Evolutionary conservation across 164 flowering plant genomes (phyloP), one percentile per base, ranked within the genome.

Genomic region (Brasenia schreberi): DNA sequence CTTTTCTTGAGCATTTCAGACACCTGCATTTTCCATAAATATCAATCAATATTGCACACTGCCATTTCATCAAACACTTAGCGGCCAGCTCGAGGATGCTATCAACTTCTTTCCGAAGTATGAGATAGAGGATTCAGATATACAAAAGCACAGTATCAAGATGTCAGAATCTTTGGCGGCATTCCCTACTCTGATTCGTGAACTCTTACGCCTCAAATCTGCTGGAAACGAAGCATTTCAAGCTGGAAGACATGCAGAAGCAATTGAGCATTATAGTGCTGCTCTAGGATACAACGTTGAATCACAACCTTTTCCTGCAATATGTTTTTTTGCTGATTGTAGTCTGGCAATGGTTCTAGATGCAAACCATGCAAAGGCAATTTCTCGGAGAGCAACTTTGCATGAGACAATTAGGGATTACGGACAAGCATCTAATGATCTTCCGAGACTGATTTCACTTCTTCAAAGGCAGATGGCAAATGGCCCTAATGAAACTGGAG

Each of bases 311-410:
- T 95, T 92, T 82, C 82, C 92, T 64, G 99, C 99, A 43, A 79
- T 92, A 43, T 95, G 96, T 73, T 84, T 92, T 67, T 84, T 95
- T 79, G 85, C 97, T 16, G 99, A 95, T 79, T 95, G 97, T 77
- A 88, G 92, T 73, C 75, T 92, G 19, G 90, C 99, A 64, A 87
- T 95, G 18, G 96, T 97, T 60, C 94, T 95, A 66, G 89, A 92
- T 78, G 82, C 76, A 72, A 82, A 73, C 73, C 92, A 95, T 65
- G 63, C 74, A 18, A 92, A 94, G 99, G 99, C 96, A 70, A 72
- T 94, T 76, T 91, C 89, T 63, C 84, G 97, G 77, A 82, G 97
- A 77, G 93, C 96, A 49, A 81, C 88, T 43, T 81, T 94, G 69
- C 83, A 87, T 80, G 99, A 87, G 80, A 79, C 80, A 84, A 88